Evolutionary conservation across 192 early-diverging fungal genomes (phyloP).

Genomic region (Geranomyces michiganensis): DNA sequence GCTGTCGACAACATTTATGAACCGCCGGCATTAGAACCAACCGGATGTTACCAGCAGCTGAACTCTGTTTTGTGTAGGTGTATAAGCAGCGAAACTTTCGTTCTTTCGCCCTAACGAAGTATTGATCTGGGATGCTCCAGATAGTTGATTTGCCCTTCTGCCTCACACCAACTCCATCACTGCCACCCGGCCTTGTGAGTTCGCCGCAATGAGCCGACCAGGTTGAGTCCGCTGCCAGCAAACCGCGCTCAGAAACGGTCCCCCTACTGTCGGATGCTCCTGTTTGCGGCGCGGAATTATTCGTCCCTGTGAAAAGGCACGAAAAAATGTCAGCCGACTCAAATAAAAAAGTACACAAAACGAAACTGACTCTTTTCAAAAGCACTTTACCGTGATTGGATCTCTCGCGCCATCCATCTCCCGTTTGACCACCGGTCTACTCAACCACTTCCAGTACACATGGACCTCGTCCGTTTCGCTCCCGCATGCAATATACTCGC

Average conservation of each 20-base stretch:
- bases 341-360: too few species aligned
- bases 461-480: slow-evolving; percentile 92
- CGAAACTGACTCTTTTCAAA: neutral
- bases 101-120: too few species aligned
- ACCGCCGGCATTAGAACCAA: too few species aligned
- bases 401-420: slow-evolving; percentile 74
- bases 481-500: slow-evolving; percentile 89
- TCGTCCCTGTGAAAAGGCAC: neutral
- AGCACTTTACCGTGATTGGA: slow-evolving; percentile 63
- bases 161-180: slow-evolving; percentile 66
- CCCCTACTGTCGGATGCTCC: neutral
- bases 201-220: slow-evolving; percentile 80
- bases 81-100: too few species aligned
- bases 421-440: slow-evolving; percentile 73
- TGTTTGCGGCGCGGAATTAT: neutral
- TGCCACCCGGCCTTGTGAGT: slow-evolving; percentile 88
- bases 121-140: too few species aligned
- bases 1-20: too few species aligned
- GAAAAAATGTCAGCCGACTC: neutral
- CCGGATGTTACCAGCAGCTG: too few species aligned
- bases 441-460: slow-evolving; percentile 76
- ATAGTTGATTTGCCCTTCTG: too few species aligned
- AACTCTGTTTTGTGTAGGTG: too few species aligned
- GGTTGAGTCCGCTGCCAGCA: slow-evolving; percentile 82
- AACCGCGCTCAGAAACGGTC: slow-evolving; percentile 85